Evolutionary conservation across 495 filamentous ascomycete genomes (phyloP).

Genomic region (Penicillium coffeae): DNA sequence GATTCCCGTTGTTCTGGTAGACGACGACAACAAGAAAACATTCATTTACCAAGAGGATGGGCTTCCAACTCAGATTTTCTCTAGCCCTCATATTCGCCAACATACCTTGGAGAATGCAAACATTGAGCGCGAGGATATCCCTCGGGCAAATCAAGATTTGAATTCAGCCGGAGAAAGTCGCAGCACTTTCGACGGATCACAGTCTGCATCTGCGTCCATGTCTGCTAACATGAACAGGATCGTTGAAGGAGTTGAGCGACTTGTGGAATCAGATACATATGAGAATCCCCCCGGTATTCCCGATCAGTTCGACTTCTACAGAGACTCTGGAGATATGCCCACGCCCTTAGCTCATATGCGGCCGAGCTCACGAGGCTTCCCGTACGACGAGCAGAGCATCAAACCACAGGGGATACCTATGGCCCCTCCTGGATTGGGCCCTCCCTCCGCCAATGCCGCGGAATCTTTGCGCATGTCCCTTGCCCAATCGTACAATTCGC

Average conservation of each 20-base stretch:
- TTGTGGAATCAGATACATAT: constrained; percentile 55
- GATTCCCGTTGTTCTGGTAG: constrained; percentile 44
- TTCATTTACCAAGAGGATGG: constrained; percentile 57
- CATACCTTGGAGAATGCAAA: constrained; percentile 36
- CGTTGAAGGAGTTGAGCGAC: constrained; percentile 55
- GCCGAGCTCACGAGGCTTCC: constrained; percentile 20
- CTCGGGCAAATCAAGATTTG: constrained; percentile 25
- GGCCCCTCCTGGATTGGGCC: constrained; percentile 37
- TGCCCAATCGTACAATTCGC: constrained; percentile 34
- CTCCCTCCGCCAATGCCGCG: constrained; percentile 21
- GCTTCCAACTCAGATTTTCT: constrained; percentile 46
- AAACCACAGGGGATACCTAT: constrained; percentile 27
- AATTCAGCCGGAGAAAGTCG: constrained; percentile 31
- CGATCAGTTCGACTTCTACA: constrained; percentile 24
- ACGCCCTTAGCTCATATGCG: constrained; percentile 23
- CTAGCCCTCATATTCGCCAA: constrained; percentile 38
- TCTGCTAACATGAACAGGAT: constrained; percentile 55
- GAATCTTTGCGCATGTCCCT: constrained; percentile 23
- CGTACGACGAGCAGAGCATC: constrained; percentile 22
- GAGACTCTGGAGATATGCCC: constrained; percentile 21
- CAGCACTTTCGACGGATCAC: constrained; percentile 42
- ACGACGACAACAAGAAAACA: constrained; percentile 46
- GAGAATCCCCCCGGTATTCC: constrained; percentile 37
- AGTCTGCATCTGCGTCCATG: constrained; percentile 44
- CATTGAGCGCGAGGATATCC: constrained; percentile 46